Conservation (phyloP, 352 stramenopile species). For the Globisporangium canariense region DNA sequence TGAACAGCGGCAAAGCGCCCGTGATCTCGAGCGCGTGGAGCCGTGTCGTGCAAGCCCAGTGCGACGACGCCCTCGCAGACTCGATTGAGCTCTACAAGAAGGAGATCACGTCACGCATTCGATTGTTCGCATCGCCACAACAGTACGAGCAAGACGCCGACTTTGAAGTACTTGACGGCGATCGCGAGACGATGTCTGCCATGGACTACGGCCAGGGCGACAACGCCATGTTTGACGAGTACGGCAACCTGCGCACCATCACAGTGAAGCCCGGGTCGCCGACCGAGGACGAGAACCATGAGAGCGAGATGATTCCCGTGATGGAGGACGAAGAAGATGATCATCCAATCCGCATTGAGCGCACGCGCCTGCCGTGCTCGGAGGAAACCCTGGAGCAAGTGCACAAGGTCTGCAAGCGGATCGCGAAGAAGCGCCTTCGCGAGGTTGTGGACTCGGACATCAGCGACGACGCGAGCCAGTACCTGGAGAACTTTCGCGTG, state of each 20-base stretch:
- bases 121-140: constrained; percentile 41
- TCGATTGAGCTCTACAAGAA: constrained; percentile 77
- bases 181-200: constrained; percentile 27
- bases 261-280: constrained; percentile 19
- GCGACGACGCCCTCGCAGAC: constrained; percentile 73
- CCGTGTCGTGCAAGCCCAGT: constrained; percentile 83
- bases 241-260: constrained; percentile 60
- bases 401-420: constrained; percentile 64
- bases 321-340: constrained; percentile 48
- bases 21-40: constrained; percentile 90
- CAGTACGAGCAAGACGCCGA: constrained; percentile 55
- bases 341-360: constrained; percentile 35
- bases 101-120: constrained; percentile 52
- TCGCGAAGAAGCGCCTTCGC: constrained; percentile 72
- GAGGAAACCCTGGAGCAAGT: constrained; percentile 55
- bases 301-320: constrained; percentile 70
- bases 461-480: constrained; percentile 54
- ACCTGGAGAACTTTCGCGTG: constrained; percentile 60
- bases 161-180: constrained; percentile 30
- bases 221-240: constrained; percentile 75
- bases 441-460: constrained; percentile 70
- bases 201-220: constrained; percentile 54
- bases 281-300: constrained; percentile 32
- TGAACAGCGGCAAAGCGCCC: constrained; percentile 85
- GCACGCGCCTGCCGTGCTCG: constrained; percentile 60